Evolutionary conservation across 768 basidiomycete genomes (phyloP).

Genomic region (Calocybe gangraenosa): DNA sequence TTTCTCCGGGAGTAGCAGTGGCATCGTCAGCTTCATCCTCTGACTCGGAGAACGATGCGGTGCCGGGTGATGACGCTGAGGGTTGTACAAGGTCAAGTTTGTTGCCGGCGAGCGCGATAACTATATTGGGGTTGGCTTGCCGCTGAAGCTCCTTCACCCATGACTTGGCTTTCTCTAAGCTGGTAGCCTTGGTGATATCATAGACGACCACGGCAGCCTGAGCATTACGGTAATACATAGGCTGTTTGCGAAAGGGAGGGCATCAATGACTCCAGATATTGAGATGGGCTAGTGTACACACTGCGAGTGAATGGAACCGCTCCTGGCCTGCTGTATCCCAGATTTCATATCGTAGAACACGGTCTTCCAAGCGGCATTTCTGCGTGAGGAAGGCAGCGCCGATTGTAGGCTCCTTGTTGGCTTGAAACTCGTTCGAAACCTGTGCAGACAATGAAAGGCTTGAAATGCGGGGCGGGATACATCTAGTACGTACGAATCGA

Average conservation of each 20-base stretch:
- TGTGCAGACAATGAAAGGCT: constrained; percentile 24
- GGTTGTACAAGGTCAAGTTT: constrained; percentile 88
- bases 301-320: constrained; percentile 95
- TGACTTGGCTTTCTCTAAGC: constrained; percentile 97
- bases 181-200: constrained; percentile 93
- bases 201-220: constrained; percentile 98
- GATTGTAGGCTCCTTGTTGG: constrained; percentile 98
- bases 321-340: constrained; percentile 97
- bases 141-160: constrained; percentile 99
- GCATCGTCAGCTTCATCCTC: constrained; percentile 93
- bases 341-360: constrained; percentile 90
- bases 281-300: constrained; percentile 34
- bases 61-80: constrained; percentile 46
- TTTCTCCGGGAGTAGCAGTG: constrained; percentile 80
- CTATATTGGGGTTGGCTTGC: constrained; percentile 98
- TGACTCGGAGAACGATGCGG: constrained; percentile 55
- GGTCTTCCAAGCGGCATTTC: constrained; percentile 94
- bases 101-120: constrained; percentile 97
- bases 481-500: constrained; percentile 72
- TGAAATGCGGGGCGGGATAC: constrained; percentile 5
- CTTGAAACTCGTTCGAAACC: constrained; percentile 97
- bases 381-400: constrained; percentile 95
- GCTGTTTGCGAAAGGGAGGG: constrained; percentile 38
- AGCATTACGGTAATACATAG: constrained; percentile 99
- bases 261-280: constrained; percentile 12